Evolutionary conservation across 495 filamentous ascomycete genomes (phyloP).

Genomic region (Podospora australis): DNA sequence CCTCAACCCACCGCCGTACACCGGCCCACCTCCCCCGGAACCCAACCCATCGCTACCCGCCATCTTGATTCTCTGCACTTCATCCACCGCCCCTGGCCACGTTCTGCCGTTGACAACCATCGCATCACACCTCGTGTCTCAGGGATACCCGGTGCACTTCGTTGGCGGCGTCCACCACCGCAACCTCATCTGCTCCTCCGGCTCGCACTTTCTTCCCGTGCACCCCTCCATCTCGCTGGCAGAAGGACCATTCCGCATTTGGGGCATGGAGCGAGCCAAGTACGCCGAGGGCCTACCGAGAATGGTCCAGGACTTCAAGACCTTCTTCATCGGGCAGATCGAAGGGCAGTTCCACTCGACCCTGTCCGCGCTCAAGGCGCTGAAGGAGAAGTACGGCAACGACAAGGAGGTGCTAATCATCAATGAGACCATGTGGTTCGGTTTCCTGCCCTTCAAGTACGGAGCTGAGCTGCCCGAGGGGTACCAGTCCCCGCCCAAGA

Average conservation of each 20-base stretch:
- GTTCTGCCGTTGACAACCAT: slow-evolving; percentile 16
- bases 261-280: slow-evolving; percentile 7
- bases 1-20: neutral
- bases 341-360: slow-evolving; percentile 13
- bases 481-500: slow-evolving; percentile 8
- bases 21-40: neutral
- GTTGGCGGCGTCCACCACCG: slow-evolving; percentile 11
- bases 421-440: slow-evolving; percentile 17
- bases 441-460: slow-evolving; percentile 15
- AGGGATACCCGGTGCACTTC: slow-evolving; percentile 18
- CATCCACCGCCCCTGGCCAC: slow-evolving; percentile 20
- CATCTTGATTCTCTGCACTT: slow-evolving; percentile 17
- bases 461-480: slow-evolving; percentile 12
- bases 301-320: slow-evolving; percentile 12
- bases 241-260: slow-evolving; percentile 5
- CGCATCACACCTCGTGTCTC: slow-evolving; percentile 13
- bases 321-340: slow-evolving; percentile 19
- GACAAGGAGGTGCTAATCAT: slow-evolving; percentile 19
- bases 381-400: slow-evolving; percentile 6
- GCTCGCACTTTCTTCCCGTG: slow-evolving; percentile 16
- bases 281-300: slow-evolving; percentile 9
- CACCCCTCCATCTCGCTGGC: slow-evolving; percentile 8
- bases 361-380: slow-evolving; percentile 6
- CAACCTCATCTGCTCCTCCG: slow-evolving; percentile 13
- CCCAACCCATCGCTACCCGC: slow-evolving; percentile 1